phyloP scores from a whole-genome alignment of 306 rosid species.

The Cucumis melo region DNA sequence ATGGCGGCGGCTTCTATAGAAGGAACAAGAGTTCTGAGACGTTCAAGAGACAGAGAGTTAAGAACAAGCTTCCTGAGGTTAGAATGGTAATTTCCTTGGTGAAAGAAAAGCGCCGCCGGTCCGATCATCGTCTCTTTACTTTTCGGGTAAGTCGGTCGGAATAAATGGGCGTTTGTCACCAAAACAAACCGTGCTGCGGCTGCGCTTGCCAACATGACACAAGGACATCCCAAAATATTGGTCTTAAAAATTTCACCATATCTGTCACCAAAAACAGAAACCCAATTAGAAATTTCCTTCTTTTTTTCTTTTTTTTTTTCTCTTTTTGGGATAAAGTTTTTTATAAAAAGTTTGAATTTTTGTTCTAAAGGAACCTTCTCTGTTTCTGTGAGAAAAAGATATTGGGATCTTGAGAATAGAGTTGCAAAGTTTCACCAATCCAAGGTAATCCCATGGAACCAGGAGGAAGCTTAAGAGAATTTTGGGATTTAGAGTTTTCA shows the following conservation, averaged over 20 bases:
- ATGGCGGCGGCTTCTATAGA: constrained; percentile 33
- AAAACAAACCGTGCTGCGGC: constrained; percentile 74
- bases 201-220: constrained; percentile 79
- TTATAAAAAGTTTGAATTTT: no score
- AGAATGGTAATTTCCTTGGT: constrained; percentile 69
- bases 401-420: constrained; percentile 71
- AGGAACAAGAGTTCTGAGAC: constrained; percentile 30
- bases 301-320: no score
- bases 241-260: constrained; percentile 82
- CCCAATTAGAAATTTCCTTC: neutral
- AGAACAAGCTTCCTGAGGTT: constrained; percentile 55
- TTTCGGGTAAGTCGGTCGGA: constrained; percentile 82
- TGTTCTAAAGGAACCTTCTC: constrained; percentile 30
- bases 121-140: constrained; percentile 83
- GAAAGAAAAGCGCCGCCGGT: constrained; percentile 81
- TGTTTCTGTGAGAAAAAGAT: constrained; percentile 63
- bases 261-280: constrained; percentile 15
- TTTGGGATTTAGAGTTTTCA: neutral
- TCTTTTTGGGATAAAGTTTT: neutral
- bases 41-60: constrained; percentile 41
- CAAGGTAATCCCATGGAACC: constrained; percentile 92
- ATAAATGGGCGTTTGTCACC: constrained; percentile 63
- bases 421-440: constrained; percentile 65
- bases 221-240: constrained; percentile 58
- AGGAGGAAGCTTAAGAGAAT: constrained; percentile 46